A percentile compares a stretch with the other conserved stretches of the same genome.
phyloP scores from a whole-genome alignment of 2,329 filamentous ascomycete genomes.

The Aphanoascus verrucosus region DNA sequence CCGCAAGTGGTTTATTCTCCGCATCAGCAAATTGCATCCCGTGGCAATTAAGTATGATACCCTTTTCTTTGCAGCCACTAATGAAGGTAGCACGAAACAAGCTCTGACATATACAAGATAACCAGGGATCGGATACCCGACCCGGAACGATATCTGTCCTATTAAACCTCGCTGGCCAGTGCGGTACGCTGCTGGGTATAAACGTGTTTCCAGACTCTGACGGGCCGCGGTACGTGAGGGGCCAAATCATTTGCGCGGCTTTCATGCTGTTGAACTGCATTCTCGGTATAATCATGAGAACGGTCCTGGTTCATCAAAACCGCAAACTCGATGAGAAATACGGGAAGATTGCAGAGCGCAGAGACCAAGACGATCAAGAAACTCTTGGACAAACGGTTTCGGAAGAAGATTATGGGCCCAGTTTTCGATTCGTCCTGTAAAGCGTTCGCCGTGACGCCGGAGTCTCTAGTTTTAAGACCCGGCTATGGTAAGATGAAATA shows the following conservation, averaged over 20 bases:
- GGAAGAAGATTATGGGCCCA: conserved; percentile 34
- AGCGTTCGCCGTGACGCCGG: neutral
- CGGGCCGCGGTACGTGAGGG: conserved; percentile 42
- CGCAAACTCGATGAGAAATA: conserved; percentile 45
- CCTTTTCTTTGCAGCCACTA: neutral
- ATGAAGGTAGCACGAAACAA: neutral
- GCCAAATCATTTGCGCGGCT: conserved; percentile 49
- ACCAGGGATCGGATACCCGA: conserved; percentile 58
- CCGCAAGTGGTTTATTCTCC: conserved; percentile 54
- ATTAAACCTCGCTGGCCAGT: conserved; percentile 57
- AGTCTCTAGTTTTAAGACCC: too few species aligned
- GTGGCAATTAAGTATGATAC: conserved; percentile 47
- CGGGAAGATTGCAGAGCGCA: conserved; percentile 23
- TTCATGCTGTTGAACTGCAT: conserved; percentile 52
- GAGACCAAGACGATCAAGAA: neutral
- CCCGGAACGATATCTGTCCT: conserved; percentile 56
- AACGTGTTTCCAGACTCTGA: conserved; percentile 48
- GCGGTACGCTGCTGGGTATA: conserved; percentile 53
- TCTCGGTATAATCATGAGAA: conserved; percentile 44
- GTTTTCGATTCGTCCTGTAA: conserved; percentile 29
- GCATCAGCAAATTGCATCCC: conserved; percentile 61
- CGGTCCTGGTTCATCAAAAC: conserved; percentile 51
- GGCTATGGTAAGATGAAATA: too few species aligned
- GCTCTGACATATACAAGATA: conserved; percentile 38
- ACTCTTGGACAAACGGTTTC: conserved; percentile 19